phyloP scores from a whole-genome alignment of 2,329 filamentous ascomycete species.

The Fusarium siculi region DNA sequence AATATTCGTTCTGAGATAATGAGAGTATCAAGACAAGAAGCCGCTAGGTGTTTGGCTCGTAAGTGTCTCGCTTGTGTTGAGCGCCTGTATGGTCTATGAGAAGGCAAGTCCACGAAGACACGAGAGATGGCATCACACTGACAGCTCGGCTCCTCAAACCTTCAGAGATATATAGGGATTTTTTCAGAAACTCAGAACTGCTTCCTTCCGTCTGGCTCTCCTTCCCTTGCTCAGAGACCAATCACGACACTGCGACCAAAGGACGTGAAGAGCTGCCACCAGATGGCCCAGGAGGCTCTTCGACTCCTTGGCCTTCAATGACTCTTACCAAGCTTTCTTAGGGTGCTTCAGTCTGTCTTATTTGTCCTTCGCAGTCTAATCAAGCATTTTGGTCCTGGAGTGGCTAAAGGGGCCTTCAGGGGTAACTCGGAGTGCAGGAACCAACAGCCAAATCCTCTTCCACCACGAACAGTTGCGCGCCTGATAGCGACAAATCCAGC shows the following conservation, averaged over 20 bases:
- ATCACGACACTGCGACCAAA: neutral
- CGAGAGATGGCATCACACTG: neutral
- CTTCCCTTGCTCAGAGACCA: neutral
- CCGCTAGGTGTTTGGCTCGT: neutral
- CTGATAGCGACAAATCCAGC: fast-evolving
- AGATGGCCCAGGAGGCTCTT: neutral
- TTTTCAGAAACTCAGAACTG: fast-evolving
- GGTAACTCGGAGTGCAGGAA: neutral
- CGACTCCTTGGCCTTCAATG: no score
- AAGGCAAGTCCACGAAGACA: neutral
- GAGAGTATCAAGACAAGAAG: neutral
- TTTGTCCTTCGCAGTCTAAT: neutral
- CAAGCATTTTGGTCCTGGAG: no score
- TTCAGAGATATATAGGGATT: neutral
- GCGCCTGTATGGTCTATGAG: no score
- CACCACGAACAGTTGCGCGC: no score
- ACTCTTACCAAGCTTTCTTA: fast-evolving
- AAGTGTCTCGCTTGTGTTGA: neutral
- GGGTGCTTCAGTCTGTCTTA: neutral
- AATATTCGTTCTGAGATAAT: fast-evolving
- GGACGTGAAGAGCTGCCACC: neutral
- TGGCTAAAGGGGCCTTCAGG: neutral
- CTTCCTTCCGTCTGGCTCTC: neutral
- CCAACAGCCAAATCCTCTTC: neutral
- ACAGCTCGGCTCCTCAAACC: neutral